Evolutionary conservation across 495 filamentous ascomycete genomes (phyloP), one percentile per base, ranked within the genome.

Genomic region (Tuber brumale): DNA sequence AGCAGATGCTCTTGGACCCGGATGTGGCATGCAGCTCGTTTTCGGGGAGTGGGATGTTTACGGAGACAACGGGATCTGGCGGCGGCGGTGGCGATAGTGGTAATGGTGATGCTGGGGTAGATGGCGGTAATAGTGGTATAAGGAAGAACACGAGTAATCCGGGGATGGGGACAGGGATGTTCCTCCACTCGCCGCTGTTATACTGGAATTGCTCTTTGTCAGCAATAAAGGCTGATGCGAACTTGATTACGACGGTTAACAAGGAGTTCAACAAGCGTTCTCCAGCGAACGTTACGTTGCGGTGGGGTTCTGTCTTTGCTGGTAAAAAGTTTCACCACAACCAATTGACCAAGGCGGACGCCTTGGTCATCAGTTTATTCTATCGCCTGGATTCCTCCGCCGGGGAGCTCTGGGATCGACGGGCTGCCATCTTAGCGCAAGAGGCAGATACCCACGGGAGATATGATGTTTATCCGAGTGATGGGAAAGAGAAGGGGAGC

Each of bases 301-400:
- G 91, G 14, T 92, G 91, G 82, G 91, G 90, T 19, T 91, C 90
- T 44, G 90, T 93, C 23, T 93, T 93, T 82, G 91, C 90, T 73
- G 91, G 91, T 18, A 93, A 93, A 79, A 86, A 87, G 57, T 92
- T 92, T 78, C 86, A 88, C 41, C 87, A 90, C 75, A 85, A 88
- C 18, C 84, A 85, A 51, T 85, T 93, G 35, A 84, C 88, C 12
- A 90, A 90, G 12, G 91, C 89, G 0, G 91, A 93, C 83, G 90
- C 91, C 19, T 85, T 93, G 37, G 91, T 93, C 70, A 89, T 93
- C 76, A 92, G 90, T 57, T 83, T 93, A 41, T 87, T 93, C 75
- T 90, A 92, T 81, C 87, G 83, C 57, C 84, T 87, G 43, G 86
- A 89, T 72, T 89, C 89, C 1, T 87, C 85, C 16, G 84, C 90